phyloP scores from a whole-genome alignment of 192 early-diverging fungal genomes.

The Thamnidium elegans region DNA sequence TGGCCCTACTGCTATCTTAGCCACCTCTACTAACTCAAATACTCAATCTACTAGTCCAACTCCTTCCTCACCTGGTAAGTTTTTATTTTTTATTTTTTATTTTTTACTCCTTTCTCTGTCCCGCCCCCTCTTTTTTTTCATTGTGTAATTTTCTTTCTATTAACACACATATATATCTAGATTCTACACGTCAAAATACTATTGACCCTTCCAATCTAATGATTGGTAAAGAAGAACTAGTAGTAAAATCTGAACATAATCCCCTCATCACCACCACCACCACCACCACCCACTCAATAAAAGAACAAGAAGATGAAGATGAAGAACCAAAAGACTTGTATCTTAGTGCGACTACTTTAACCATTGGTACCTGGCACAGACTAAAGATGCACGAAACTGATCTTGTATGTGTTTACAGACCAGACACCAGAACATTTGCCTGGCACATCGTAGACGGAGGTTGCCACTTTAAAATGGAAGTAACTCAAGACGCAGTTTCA shows the following conservation, averaged over 20 bases:
- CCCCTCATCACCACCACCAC: background rate
- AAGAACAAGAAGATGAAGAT: background rate
- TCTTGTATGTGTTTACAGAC: constrained; percentile 53
- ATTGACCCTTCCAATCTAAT: constrained; percentile 28
- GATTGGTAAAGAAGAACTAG: background rate
- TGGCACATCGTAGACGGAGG: constrained; percentile 59
- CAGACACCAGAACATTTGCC: constrained; percentile 46
- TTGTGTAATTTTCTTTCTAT: background rate
- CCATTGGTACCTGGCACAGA: constrained; percentile 64
- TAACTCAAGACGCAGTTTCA: constrained; percentile 50
- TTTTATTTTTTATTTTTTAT: background rate
- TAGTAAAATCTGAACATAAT: background rate
- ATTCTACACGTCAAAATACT: constrained; percentile 2
- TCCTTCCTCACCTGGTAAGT: background rate
- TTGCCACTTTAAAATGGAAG: constrained; percentile 63
- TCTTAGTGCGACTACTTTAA: constrained; percentile 52
- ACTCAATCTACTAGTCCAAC: background rate
- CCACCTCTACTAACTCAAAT: background rate
- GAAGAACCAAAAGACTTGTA: constrained; percentile 21
- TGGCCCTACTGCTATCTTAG: constrained; percentile 28
- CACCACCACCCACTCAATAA: background rate
- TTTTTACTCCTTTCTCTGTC: background rate
- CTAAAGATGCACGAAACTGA: constrained; percentile 47
- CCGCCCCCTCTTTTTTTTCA: background rate
- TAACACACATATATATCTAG: background rate